Percentiles rank a stretch among this genome's conserved stretches.
These are phyloP conservation scores for Corchorus olitorius DNA, from an alignment of 345 rosid genomes.

Conservation along the genomic window DNA sequence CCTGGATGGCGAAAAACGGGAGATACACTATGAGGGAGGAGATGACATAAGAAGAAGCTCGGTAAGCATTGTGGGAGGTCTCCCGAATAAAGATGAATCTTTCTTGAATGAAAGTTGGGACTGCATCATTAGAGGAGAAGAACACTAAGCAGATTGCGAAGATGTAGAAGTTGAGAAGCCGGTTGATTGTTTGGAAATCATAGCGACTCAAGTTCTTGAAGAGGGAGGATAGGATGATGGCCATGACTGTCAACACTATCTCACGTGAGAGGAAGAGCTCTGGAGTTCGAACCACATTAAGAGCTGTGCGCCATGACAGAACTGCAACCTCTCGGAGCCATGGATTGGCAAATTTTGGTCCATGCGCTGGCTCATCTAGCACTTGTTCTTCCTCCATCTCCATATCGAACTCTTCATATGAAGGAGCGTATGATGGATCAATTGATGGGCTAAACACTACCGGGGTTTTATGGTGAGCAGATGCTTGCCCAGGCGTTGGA, in stretches of 20 bases:
- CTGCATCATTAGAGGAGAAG: conserved; percentile 75
- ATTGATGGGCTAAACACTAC: conserved; percentile 27
- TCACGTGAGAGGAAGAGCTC: conserved; percentile 62
- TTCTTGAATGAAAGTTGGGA: conserved; percentile 72
- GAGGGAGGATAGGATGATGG: conserved; percentile 59
- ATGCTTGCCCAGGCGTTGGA: conserved; percentile 34
- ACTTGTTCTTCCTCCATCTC: conserved; percentile 31
- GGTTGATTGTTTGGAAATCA: conserved; percentile 40
- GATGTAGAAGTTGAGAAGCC: conserved; percentile 66
- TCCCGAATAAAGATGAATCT: conserved; percentile 71
- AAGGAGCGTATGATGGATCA: conserved; percentile 31
- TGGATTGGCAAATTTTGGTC: conserved; percentile 64
- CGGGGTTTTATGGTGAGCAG: conserved; percentile 36
- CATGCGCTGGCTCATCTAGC: conserved; percentile 47
- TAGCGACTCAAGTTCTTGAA: conserved; percentile 36
- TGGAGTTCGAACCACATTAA: conserved; percentile 59
- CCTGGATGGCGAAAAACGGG: conserved; percentile 65
- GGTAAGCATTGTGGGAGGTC: conserved; percentile 67
- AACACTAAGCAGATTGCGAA: conserved; percentile 59
- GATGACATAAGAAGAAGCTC: conserved; percentile 65
- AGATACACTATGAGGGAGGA: conserved; percentile 63
- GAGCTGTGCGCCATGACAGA: conserved; percentile 51
- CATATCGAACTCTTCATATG: conserved; percentile 35
- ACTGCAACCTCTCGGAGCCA: conserved; percentile 62
- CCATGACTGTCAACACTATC: conserved; percentile 61